These are phyloP conservation scores for Volutella citrinella DNA, from an alignment of 2,329 filamentous ascomycete genomes.

Conservation along the genomic window DNA sequence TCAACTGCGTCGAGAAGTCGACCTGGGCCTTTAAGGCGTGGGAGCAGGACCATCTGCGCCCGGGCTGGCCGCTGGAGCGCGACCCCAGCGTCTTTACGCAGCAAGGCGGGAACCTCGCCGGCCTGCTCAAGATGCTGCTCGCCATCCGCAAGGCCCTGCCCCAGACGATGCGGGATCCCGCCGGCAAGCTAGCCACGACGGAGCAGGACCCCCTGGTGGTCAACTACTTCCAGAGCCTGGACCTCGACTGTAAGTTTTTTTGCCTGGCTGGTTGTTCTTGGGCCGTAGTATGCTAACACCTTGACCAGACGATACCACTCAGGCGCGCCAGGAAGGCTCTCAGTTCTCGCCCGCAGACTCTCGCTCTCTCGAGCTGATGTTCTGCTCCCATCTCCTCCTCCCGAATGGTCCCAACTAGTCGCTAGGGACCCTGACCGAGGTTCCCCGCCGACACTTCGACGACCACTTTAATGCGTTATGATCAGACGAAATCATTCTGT, in stretches of 20 bases:
- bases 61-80: constrained; percentile 58
- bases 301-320: constrained; percentile 30
- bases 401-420: constrained; percentile 26
- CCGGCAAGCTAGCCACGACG: constrained; percentile 48
- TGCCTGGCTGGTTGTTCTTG: background rate
- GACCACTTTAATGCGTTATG: no score
- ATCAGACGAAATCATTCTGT: no score
- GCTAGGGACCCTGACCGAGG: constrained; percentile 1
- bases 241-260: constrained; percentile 54
- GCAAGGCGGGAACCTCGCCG: constrained; percentile 57
- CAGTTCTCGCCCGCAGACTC: constrained; percentile 50
- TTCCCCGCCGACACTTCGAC: no score
- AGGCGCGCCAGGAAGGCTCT: constrained; percentile 47
- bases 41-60: constrained; percentile 59
- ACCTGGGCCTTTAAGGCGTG: constrained; percentile 68
- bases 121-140: constrained; percentile 59
- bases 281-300: constrained; percentile 3
- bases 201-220: constrained; percentile 44
- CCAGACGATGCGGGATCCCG: constrained; percentile 42
- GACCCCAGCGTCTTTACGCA: constrained; percentile 55
- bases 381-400: constrained; percentile 47
- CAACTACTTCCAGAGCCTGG: constrained; percentile 54
- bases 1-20: constrained; percentile 65
- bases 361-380: constrained; percentile 48
- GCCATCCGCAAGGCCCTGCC: constrained; percentile 59